Percentiles rank a stretch among this genome's conserved stretches.
Evolutionary conservation across 208 protist genomes (phyloP).

Genomic region (Acanthamoeba castellanii): DNA sequence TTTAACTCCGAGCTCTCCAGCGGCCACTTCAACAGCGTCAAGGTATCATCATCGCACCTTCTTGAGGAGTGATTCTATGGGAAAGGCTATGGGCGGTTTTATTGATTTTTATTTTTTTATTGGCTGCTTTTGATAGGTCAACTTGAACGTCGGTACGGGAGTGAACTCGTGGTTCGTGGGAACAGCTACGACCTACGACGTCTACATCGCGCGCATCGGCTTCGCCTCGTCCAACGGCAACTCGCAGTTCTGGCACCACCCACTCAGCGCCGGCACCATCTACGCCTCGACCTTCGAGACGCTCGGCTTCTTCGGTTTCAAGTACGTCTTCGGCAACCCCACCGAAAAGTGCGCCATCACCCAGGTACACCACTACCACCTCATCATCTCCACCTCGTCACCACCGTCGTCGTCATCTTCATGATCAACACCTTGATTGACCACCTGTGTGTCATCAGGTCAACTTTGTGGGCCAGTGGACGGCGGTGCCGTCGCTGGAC

Average conservation of each 20-base stretch:
- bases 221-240: constrained; percentile 22
- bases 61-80: background rate
- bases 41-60: background rate
- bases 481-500: background rate
- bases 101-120: no score
- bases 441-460: background rate
- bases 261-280: background rate
- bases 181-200: background rate
- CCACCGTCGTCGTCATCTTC: no score
- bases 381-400: no score
- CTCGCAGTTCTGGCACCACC: constrained; percentile 12
- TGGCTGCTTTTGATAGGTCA: no score
- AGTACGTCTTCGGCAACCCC: constrained; percentile 20
- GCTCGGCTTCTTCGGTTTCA: background rate
- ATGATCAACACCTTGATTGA: no score
- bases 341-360: background rate
- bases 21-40: background rate
- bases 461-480: constrained; percentile 18
- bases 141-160: background rate
- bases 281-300: background rate
- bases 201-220: background rate
- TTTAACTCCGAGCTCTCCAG: background rate
- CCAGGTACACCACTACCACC: background rate
- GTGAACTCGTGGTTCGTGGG: background rate
- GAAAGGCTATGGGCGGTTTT: no score